Base-by-base conservation (phyloP, 2,329 filamentous ascomycete genomes). In the Pyrenochaeta sp. region DNA sequence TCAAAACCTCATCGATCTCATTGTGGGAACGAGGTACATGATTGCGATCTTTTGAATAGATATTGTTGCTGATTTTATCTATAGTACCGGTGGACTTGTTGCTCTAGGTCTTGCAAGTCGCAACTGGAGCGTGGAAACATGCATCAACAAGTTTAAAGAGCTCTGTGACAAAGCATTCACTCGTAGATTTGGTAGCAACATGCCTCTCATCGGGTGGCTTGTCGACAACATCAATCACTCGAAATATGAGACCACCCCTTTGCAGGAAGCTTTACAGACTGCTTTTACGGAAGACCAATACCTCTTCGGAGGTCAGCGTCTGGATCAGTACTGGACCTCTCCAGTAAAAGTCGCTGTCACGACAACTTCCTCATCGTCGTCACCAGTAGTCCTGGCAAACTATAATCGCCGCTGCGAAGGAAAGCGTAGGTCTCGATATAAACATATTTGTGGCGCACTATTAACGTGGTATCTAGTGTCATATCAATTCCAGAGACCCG, bases 1-100 rank as follows among this genome's bases (percentile, higher is more conserved):
- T 3, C 72, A 73, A 31, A 58, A 58, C 2, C 78, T 80, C 56
- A 77, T 80, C 42, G 77, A 80, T 44, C 66, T 80, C 2, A 74
- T 80, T 17, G 71, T 59, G 13, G 59, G 59, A 15, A 60, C 52
- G 3, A 59, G 59, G 58, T 57, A n/a, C n/a, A n/a, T n/a, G n/a
- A n/a, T n/a, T n/a, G n/a, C n/a, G n/a, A n/a, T n/a, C n/a, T n/a
- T n/a, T n/a, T n/a, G n/a, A n/a, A n/a, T n/a, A n/a, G n/a, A n/a
- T n/a, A n/a, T n/a, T n/a, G n/a, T n/a, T n/a, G n/a, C n/a, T n/a
- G n/a, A n/a, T n/a, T n/a, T n/a, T n/a, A n/a, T n/a, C n/a, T n/a
- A n/a, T n/a, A n/a, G 71, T 24, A 75, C 73, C 8, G 77, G 77
- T 11, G 77, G 74, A 4, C 55, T 78, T 6, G 66, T 78, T 22